These are phyloP conservation scores for Hypoxylon intermedium DNA, from an alignment of 495 filamentous ascomycete species.

Conservation along the genomic window DNA sequence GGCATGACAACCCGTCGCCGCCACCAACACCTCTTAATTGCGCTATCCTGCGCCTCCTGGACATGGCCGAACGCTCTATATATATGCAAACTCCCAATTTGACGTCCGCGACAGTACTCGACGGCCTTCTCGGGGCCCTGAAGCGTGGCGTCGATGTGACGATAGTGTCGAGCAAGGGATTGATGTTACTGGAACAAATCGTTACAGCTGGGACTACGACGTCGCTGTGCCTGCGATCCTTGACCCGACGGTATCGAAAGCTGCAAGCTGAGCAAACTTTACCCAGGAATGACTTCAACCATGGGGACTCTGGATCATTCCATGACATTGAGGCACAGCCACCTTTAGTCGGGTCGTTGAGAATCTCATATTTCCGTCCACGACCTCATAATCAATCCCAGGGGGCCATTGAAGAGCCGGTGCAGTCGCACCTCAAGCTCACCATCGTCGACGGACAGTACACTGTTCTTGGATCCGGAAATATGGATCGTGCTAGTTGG, in stretches of 20 bases:
- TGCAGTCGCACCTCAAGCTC: constrained; percentile 75
- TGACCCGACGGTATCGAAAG: constrained; percentile 55
- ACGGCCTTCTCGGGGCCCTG: constrained; percentile 60
- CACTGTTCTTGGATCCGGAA: constrained; percentile 73
- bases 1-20: constrained; percentile 48
- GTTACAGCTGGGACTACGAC: constrained; percentile 73
- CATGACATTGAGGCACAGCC: constrained; percentile 43
- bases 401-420: constrained; percentile 54
- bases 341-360: constrained; percentile 47
- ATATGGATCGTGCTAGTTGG: constrained; percentile 79
- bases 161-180: constrained; percentile 66
- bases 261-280: constrained; percentile 24
- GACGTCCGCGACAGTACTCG: constrained; percentile 64
- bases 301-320: constrained; percentile 9
- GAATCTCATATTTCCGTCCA: constrained; percentile 58
- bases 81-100: constrained; percentile 77
- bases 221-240: constrained; percentile 59
- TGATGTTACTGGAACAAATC: constrained; percentile 79
- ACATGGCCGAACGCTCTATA: constrained; percentile 58
- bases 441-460: constrained; percentile 66
- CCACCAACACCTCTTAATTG: constrained; percentile 72
- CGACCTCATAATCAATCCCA: constrained; percentile 7
- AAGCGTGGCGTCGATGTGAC: constrained; percentile 66
- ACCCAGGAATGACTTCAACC: not conserved
- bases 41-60: constrained; percentile 63